Evolutionary conservation across 2,329 filamentous ascomycete species (phyloP).

Genomic region (Esteya vermicola): DNA sequence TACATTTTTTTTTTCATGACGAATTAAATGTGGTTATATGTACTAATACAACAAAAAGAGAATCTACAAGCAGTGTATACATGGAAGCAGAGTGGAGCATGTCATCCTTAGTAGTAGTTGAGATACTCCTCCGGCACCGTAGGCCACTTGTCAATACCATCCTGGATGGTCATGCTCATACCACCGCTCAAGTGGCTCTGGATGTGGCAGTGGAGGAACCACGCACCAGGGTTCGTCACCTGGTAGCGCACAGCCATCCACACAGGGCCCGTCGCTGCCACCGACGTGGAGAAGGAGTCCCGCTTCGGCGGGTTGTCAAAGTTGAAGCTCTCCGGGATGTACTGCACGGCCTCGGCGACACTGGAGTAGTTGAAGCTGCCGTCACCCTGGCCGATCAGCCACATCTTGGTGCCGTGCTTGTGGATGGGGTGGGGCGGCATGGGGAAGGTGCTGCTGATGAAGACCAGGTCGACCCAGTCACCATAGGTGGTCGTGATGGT

Average conservation of each 20-base stretch:
- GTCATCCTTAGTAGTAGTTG: conserved; percentile 1
- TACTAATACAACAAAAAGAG: too few species aligned
- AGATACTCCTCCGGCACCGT: conserved; percentile 23
- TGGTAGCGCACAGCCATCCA: conserved; percentile 41
- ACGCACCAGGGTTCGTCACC: conserved; percentile 36
- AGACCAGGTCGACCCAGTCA: conserved; percentile 42
- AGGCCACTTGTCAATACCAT: conserved; percentile 30
- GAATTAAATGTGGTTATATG: too few species aligned
- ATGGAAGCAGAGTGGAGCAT: too few species aligned
- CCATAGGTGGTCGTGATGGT: conserved; percentile 30
- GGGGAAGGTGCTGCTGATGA: conserved; percentile 25
- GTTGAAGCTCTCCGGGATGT: conserved; percentile 38
- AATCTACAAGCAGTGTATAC: too few species aligned
- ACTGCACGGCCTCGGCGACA: conserved; percentile 35
- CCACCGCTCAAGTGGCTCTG: conserved; percentile 37
- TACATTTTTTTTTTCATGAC: too few species aligned
- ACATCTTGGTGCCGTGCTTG: conserved; percentile 50
- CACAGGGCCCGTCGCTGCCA: conserved; percentile 15
- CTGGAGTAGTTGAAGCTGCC: conserved; percentile 36
- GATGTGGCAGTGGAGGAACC: conserved; percentile 42
- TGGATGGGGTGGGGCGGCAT: conserved; percentile 47
- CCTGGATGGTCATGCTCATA: conserved; percentile 38
- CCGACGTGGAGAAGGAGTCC: conserved; percentile 30
- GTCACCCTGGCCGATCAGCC: conserved; percentile 34
- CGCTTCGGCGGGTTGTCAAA: conserved; percentile 37